Percentiles rank a stretch among this genome's conserved stretches.
Conservation (phyloP, 2,329 filamentous ascomycete genomes). For the Myotisia sp. region DNA sequence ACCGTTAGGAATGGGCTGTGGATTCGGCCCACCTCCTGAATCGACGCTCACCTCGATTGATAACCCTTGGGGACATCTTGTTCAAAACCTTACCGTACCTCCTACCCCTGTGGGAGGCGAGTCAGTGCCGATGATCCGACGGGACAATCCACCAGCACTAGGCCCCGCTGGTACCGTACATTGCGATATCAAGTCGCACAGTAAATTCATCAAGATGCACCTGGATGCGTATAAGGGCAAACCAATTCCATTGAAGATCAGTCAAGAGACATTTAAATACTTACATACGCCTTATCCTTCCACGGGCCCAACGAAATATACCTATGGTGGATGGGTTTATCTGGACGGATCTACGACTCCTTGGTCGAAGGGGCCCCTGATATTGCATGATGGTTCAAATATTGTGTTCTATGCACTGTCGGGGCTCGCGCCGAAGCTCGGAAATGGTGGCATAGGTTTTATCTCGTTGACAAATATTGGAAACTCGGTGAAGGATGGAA, state of each 20-base stretch:
- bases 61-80: conserved; percentile 8
- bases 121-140: conserved; percentile 5
- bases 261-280: conserved; percentile 6
- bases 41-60: conserved; percentile 7
- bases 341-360: conserved; percentile 1
- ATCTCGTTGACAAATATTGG: conserved; percentile 4
- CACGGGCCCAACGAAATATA: conserved; percentile 1
- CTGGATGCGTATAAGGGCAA: conserved; percentile 7
- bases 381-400: conserved; percentile 6
- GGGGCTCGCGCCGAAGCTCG: conserved; percentile 1
- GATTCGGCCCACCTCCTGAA: conserved; percentile 7
- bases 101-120: conserved; percentile 6
- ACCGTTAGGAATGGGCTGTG: conserved; percentile 7
- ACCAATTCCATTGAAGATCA: conserved; percentile 4
- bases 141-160: conserved; percentile 7
- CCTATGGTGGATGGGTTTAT: conserved; percentile 8
- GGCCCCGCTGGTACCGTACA: conserved; percentile 5
- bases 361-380: conserved; percentile 7
- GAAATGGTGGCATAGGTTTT: background rate
- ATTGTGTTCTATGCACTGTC: background rate
- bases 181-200: conserved; percentile 7
- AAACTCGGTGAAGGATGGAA: background rate
- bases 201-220: conserved; percentile 5
- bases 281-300: conserved; percentile 6
- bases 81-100: background rate